Base-by-base conservation (phyloP, 2,329 filamentous ascomycete genomes). In the Calonectria pauciramosa region DNA sequence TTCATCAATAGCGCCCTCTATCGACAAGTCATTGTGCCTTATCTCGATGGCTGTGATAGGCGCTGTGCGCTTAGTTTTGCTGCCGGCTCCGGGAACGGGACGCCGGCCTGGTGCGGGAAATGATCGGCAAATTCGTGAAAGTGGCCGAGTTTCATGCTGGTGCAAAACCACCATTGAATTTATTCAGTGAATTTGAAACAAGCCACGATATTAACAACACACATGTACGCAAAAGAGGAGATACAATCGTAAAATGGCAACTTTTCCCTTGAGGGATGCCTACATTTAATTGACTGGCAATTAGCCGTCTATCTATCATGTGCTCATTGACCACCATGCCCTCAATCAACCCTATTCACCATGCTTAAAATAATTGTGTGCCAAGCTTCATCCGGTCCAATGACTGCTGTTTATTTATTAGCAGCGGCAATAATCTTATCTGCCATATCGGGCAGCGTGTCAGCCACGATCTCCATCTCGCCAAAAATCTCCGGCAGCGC, bases 401-500 rank as follows among this genome's bases (percentile, higher is more conserved):
- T 41, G 13, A 16, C 36, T 32, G 32, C 14, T 9, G 11, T 44
- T 41, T 41, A 60, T n/a, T 60, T 67, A n/a, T 59, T 49, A 41
- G 77, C 72, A 11, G 75, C 64, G 1, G 78, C 41, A 13, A 79
- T 72, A 4, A 79, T 77, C 38, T 60, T 72, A 26, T 77, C 76
- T 5, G 76, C 78, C 78, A 80, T 79, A 7, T 74, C 70, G 4
- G 73, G 70, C 2, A 79, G 18, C 0, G 51, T 71, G 18, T 79
- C 75, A 0, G 76, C 34, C 60, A 80, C 75, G 13, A 80, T 77
- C 41, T 80, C 78, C 76, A 79, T 78, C 52, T 79, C 68, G 0
- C 78, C 76, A 68, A 80, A 80, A 10, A 80, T 71, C 2, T 80
- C 75, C 0, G 73, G 66, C 4, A 70, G 77, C 0, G 76, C 47